Evolutionary conservation across 306 rosid species (phyloP).

Genomic region (Cucurbita pepo): DNA sequence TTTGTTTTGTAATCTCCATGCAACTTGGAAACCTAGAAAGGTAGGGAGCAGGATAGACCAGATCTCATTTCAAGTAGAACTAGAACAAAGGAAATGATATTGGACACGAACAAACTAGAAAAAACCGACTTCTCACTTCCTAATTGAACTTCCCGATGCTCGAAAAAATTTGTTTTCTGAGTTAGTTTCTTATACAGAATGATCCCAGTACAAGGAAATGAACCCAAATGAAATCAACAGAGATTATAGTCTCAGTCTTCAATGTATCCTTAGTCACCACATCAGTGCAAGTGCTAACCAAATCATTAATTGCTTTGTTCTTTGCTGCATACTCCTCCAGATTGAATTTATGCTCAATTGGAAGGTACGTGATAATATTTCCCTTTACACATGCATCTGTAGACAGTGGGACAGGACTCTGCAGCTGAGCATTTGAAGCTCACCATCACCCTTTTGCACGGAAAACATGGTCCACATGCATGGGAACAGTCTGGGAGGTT

Average conservation of each 20-base stretch:
- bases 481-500: slow-evolving; percentile 84
- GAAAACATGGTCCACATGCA: slow-evolving; percentile 90
- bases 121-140: background rate
- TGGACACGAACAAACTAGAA: background rate
- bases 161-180: background rate
- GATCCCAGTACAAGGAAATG: background rate
- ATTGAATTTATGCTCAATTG: slow-evolving; percentile 21
- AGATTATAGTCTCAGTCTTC: background rate
- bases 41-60: background rate
- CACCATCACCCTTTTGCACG: slow-evolving; percentile 86
- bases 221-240: background rate
- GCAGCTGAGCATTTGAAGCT: slow-evolving; percentile 71
- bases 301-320: background rate
- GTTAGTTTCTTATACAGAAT: background rate
- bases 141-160: background rate
- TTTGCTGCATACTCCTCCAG: background rate
- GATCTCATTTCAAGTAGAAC: background rate
- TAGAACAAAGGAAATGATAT: background rate
- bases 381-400: slow-evolving; percentile 71
- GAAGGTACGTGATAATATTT: slow-evolving; percentile 91
- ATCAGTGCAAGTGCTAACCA: background rate
- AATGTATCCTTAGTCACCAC: background rate
- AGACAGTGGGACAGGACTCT: slow-evolving; percentile 85
- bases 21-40: background rate
- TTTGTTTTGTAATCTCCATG: background rate